Percentiles rank a stretch among this genome's conserved stretches.
Evolutionary conservation across 805 yeast genomes (phyloP).

Genomic region (Tetrapisispora nanseiensis): DNA sequence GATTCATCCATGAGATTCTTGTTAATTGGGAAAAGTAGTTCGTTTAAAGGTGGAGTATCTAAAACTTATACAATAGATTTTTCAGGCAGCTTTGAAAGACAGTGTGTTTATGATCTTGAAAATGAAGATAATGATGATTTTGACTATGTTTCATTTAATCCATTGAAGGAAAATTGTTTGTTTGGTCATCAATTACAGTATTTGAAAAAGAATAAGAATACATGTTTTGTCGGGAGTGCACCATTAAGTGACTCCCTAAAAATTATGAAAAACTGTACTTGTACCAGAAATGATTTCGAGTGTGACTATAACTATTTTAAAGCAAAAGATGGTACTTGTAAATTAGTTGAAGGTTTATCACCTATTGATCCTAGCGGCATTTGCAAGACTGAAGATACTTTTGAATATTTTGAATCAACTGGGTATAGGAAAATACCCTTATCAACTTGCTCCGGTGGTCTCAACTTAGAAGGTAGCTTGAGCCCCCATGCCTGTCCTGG

Average conservation of each 20-base stretch:
- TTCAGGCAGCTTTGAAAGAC: constrained; percentile 38
- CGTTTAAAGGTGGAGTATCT: constrained; percentile 38
- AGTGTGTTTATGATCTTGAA: constrained; percentile 43
- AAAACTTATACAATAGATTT: constrained; percentile 50
- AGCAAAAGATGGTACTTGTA: constrained; percentile 74
- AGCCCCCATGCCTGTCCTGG: constrained; percentile 80
- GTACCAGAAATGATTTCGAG: constrained; percentile 82
- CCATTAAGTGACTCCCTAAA: constrained; percentile 50
- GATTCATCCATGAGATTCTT: constrained; percentile 80
- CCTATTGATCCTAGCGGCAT: constrained; percentile 56
- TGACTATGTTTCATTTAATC: constrained; percentile 53
- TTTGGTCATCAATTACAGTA: constrained; percentile 63
- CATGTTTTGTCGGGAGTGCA: constrained; percentile 57
- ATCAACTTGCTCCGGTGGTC: constrained; percentile 80
- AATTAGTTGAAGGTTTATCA: constrained; percentile 60
- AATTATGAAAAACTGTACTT: constrained; percentile 58
- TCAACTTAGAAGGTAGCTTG: constrained; percentile 50
- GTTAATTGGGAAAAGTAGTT: constrained; percentile 44
- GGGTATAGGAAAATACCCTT: constrained; percentile 84
- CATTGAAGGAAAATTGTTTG: constrained; percentile 45
- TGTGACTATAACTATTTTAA: constrained; percentile 82
- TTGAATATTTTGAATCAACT: constrained; percentile 78
- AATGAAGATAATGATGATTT: constrained; percentile 45
- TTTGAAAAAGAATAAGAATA: constrained; percentile 46
- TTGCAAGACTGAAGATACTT: constrained; percentile 44